phyloP scores from a whole-genome alignment of 2,329 filamentous ascomycete species.

The Microthyrium microscopicum region DNA sequence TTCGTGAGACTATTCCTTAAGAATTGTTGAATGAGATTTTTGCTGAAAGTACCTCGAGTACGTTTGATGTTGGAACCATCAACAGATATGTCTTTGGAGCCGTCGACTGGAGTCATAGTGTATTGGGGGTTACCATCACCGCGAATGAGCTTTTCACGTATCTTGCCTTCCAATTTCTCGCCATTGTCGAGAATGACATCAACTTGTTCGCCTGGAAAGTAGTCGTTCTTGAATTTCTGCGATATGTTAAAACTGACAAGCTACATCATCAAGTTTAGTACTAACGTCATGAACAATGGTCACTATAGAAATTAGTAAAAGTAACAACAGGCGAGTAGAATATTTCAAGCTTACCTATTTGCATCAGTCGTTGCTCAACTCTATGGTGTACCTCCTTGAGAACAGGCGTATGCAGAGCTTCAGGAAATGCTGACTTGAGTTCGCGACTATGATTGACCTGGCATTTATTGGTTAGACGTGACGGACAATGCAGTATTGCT shows the following conservation, averaged over 20 bases:
- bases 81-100: constrained; percentile 4
- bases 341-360: constrained; percentile 37
- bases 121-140: constrained; percentile 52
- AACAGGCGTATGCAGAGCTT: constrained; percentile 78
- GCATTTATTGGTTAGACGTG: constrained; percentile 10
- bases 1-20: constrained; percentile 88
- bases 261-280: background rate
- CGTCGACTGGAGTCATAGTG: constrained; percentile 63
- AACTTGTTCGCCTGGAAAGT: constrained; percentile 77
- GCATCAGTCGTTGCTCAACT: constrained; percentile 75
- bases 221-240: constrained; percentile 67
- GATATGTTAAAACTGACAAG: constrained; percentile 9
- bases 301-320: constrained; percentile 17
- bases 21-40: constrained; percentile 82
- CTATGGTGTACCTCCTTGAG: constrained; percentile 84
- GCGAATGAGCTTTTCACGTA: constrained; percentile 72
- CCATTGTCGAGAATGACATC: constrained; percentile 53
- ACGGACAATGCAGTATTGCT: constrained; percentile 9
- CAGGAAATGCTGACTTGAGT: constrained; percentile 82
- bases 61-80: constrained; percentile 58
- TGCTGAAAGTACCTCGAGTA: constrained; percentile 84
- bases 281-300: constrained; percentile 43
- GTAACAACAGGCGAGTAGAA: background rate
- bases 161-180: constrained; percentile 54
- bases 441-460: constrained; percentile 37